phyloP scores from a whole-genome alignment of 2,329 filamentous ascomycete genomes.

The Cercospora sp. region DNA sequence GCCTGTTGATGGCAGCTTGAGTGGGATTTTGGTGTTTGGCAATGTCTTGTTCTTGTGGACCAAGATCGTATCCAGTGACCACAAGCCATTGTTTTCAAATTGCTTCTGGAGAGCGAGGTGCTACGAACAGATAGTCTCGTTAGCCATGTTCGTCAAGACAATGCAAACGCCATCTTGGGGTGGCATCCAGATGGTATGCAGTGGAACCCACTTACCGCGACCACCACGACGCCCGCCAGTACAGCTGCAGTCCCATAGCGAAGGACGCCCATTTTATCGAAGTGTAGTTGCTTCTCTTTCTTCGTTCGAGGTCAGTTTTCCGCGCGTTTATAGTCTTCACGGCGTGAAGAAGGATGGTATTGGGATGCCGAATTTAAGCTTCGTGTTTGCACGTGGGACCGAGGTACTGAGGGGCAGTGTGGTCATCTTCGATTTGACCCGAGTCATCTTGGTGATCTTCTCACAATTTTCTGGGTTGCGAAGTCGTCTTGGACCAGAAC shows the following conservation, averaged over 20 bases:
- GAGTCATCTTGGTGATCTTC: neutral
- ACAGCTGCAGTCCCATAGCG: neutral
- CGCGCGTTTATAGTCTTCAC: neutral
- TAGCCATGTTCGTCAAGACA: neutral
- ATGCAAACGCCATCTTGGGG: too few relatives aligned
- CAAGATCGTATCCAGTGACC: constrained; percentile 19
- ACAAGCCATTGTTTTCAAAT: constrained; percentile 27
- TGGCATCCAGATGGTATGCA: neutral
- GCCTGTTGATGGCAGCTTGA: constrained; percentile 24
- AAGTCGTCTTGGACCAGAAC: neutral
- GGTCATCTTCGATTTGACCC: neutral
- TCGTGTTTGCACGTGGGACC: neutral
- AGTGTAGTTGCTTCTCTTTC: neutral
- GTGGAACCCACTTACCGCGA: neutral
- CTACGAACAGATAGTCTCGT: neutral
- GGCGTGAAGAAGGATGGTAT: neutral
- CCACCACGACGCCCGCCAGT: neutral
- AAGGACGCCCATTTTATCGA: neutral
- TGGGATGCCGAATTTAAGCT: neutral
- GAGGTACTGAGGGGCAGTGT: neutral
- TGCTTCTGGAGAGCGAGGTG: constrained; percentile 26
- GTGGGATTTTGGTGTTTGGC: constrained; percentile 27
- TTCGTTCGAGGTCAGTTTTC: neutral
- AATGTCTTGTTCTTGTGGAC: constrained; percentile 22
- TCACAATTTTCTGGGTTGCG: neutral